These are phyloP conservation scores for Apiotrichum montevideense DNA, from an alignment of 1,284 basidiomycete species.

Conservation along the genomic window DNA sequence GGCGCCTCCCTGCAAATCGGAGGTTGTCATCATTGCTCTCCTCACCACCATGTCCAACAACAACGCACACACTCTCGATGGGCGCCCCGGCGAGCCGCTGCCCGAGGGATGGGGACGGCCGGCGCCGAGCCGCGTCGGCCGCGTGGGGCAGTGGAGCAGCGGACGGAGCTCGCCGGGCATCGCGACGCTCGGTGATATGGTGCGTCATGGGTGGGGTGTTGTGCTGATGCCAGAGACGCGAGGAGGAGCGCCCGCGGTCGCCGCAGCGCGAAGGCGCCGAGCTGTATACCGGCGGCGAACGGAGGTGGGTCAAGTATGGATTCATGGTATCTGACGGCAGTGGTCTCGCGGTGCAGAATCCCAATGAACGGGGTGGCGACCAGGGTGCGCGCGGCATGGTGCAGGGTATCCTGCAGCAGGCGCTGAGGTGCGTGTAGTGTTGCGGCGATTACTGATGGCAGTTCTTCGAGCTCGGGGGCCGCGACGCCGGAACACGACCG, in stretches of 20 bases:
- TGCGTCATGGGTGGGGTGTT: slow-evolving; percentile 2
- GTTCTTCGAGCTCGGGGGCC: slow-evolving; percentile 21
- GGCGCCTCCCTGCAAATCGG: not conserved
- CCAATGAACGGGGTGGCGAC: slow-evolving; percentile 49
- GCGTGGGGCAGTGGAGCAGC: slow-evolving; percentile 1
- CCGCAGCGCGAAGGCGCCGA: slow-evolving; percentile 46
- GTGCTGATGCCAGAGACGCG: slow-evolving; percentile 3
- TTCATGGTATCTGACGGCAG: slow-evolving; percentile 47
- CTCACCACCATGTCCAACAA: not conserved
- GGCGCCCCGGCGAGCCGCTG: slow-evolving; percentile 25
- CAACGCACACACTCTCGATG: slow-evolving; percentile 27
- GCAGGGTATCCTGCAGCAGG: slow-evolving; percentile 71
- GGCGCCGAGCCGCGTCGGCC: not conserved
- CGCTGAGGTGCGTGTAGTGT: slow-evolving; percentile 61
- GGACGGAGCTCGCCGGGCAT: no score
- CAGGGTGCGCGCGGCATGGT: slow-evolving; percentile 55
- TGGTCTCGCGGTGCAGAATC: slow-evolving; percentile 85
- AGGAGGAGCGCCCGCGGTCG: slow-evolving; percentile 38
- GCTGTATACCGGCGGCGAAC: slow-evolving; percentile 68
- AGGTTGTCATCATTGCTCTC: not conserved
- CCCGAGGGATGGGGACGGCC: slow-evolving; percentile 41
- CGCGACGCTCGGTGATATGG: slow-evolving; percentile 19
- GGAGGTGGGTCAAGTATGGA: slow-evolving; percentile 30
- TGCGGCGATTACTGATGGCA: slow-evolving; percentile 22
- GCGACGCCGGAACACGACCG: slow-evolving; percentile 49